Evolutionary conservation across 164 flowering plant species (phyloP).

Genomic region (Vitis cinerea): DNA sequence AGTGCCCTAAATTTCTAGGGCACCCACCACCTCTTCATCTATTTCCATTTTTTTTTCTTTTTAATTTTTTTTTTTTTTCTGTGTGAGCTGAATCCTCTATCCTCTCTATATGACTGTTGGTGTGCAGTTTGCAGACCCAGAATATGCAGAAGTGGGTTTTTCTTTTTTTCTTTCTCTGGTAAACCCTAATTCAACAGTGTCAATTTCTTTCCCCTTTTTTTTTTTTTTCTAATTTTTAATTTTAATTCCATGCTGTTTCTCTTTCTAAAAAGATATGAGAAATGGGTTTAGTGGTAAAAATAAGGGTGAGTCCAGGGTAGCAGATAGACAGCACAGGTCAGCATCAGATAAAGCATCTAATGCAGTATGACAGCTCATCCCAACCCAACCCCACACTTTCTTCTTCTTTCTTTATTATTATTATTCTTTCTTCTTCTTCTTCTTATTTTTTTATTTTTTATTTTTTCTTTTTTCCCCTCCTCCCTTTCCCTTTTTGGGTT

Average conservation of each 20-base stretch:
- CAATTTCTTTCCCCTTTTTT: too few relatives aligned
- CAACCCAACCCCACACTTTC: slow-evolving; percentile 26
- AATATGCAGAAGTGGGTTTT: too few relatives aligned
- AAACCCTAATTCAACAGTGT: too few relatives aligned
- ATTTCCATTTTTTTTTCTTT: background rate
- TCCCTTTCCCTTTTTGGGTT: background rate
- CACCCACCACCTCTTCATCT: background rate
- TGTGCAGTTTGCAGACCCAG: too few relatives aligned
- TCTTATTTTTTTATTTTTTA: background rate
- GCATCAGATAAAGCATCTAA: slow-evolving; percentile 39
- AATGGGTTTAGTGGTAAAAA: slow-evolving; percentile 7
- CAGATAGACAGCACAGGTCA: slow-evolving; percentile 25
- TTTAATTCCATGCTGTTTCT: background rate
- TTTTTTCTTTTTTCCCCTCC: background rate
- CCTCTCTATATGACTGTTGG: too few relatives aligned
- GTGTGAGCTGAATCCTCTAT: background rate
- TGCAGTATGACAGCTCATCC: slow-evolving; percentile 43
- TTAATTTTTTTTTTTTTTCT: background rate
- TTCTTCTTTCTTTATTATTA: background rate
- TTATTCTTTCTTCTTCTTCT: background rate
- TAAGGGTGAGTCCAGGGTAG: slow-evolving; percentile 11
- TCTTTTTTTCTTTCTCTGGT: too few relatives aligned
- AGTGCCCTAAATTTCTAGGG: too few relatives aligned
- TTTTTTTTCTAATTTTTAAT: too few relatives aligned
- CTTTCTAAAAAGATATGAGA: background rate